Conservation (phyloP, 148 eudicot genomes). For the Euryodendron excelsum region DNA sequence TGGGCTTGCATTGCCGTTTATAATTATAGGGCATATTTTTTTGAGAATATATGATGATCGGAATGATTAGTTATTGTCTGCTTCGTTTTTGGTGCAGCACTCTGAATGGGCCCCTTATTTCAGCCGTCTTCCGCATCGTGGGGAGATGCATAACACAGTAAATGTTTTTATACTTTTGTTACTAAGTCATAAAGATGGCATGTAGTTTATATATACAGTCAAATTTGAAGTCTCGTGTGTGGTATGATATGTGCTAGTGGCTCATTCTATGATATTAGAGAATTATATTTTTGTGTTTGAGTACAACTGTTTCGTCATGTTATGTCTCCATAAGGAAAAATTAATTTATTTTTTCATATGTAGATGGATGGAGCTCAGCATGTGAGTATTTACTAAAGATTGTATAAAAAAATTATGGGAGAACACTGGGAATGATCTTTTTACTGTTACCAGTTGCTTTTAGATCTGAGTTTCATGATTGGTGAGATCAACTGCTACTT, state of each 20-base stretch:
- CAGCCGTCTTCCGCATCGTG: constrained; percentile 54
- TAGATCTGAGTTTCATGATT: neutral
- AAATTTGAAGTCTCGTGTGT: neutral
- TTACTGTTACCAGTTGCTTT: neutral
- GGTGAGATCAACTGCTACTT: neutral
- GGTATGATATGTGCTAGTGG: neutral
- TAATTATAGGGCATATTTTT: neutral
- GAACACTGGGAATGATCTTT: neutral
- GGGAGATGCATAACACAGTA: constrained; percentile 73
- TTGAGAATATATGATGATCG: no score
- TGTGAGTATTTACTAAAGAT: no score
- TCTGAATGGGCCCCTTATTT: constrained; percentile 87
- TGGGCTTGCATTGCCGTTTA: neutral
- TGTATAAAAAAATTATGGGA: no score
- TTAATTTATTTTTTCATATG: no score
- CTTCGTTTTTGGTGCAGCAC: constrained; percentile 31
- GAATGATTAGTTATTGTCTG: neutral
- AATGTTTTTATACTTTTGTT: neutral
- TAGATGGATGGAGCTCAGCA: neutral
- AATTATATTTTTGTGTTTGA: neutral
- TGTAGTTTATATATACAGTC: neutral
- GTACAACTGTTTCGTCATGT: no score
- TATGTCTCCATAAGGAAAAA: no score
- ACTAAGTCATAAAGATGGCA: neutral
- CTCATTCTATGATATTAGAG: neutral